Evolutionary conservation across 208 protist species (phyloP).

Genomic region (Leishmania braziliensis): DNA sequence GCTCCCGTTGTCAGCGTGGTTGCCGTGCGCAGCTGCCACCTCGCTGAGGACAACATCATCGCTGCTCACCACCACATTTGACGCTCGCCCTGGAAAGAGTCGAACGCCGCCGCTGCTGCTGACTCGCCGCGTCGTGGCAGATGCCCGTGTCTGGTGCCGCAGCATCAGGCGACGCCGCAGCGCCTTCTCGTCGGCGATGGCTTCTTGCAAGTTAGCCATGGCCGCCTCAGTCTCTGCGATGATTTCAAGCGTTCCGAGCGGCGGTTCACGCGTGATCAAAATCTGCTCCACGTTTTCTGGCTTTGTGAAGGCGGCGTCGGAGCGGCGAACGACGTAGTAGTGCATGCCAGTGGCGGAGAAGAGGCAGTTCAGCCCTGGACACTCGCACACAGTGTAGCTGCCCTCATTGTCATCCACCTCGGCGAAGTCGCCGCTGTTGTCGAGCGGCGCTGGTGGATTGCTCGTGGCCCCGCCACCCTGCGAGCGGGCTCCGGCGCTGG

Average conservation of each 20-base stretch:
- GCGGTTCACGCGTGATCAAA: slow-evolving; percentile 66
- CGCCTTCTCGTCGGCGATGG: slow-evolving; percentile 71
- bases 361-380: slow-evolving; percentile 56
- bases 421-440: slow-evolving; percentile 6
- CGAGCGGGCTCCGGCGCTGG: not conserved
- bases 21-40: not conserved
- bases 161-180: slow-evolving; percentile 29
- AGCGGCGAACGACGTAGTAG: slow-evolving; percentile 47
- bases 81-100: not conserved
- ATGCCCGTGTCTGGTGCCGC: not conserved
- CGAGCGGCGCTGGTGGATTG: slow-evolving; percentile 2
- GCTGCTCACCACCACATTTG: not conserved
- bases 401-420: slow-evolving; percentile 27
- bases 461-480: not conserved
- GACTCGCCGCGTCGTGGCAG: slow-evolving; percentile 2
- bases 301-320: slow-evolving; percentile 58
- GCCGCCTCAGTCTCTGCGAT: slow-evolving; percentile 63
- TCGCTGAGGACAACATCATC: not conserved
- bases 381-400: slow-evolving; percentile 47
- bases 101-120: not conserved
- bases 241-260: slow-evolving; percentile 48
- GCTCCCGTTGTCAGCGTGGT: not conserved
- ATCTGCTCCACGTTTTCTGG: slow-evolving; percentile 56
- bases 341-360: slow-evolving; percentile 59
- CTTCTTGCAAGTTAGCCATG: slow-evolving; percentile 74